Conservation (phyloP, 1,284 basidiomycete species). For the Ceratobasidium sp. region DNA sequence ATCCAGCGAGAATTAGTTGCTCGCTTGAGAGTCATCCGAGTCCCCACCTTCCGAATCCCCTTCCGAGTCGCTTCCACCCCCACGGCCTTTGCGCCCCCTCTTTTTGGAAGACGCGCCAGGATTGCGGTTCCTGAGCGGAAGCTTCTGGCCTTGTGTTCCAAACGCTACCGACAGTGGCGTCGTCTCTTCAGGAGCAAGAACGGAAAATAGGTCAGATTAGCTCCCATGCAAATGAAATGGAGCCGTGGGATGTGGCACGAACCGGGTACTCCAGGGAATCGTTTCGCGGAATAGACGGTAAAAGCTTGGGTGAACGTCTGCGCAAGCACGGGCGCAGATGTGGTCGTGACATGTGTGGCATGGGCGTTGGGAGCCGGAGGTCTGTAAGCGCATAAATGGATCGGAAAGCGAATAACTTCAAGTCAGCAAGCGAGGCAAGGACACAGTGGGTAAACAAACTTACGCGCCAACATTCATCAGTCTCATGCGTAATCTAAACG, state of each 20-base stretch:
- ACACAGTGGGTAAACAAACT: conserved; percentile 52
- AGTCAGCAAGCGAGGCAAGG: conserved; percentile 31
- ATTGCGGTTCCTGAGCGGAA: conserved; percentile 70
- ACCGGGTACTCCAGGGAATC: conserved; percentile 92
- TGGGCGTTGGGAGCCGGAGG: conserved; percentile 74
- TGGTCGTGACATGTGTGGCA: conserved; percentile 67
- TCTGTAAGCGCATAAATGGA: conserved; percentile 53
- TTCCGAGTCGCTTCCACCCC: conserved; percentile 40
- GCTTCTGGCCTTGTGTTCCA: conserved; percentile 87
- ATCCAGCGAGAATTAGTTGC: conserved; percentile 17
- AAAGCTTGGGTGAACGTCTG: conserved; percentile 87
- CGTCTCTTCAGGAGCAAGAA: conserved; percentile 62
- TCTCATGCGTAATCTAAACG: conserved; percentile 77
- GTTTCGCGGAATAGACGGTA: conserved; percentile 89
- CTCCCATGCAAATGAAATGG: conserved; percentile 12
- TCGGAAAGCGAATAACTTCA: background rate
- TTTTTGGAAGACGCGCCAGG: conserved; percentile 25
- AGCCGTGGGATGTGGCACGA: conserved; percentile 49
- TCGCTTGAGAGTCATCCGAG: conserved; percentile 41
- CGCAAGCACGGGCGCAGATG: conserved; percentile 73
- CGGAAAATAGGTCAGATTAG: conserved; percentile 43
- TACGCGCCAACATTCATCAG: conserved; percentile 86
- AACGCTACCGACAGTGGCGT: conserved; percentile 90
- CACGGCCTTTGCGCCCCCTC: conserved; percentile 35
- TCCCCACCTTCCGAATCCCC: conserved; percentile 44